phyloP scores from a whole-genome alignment of 306 rosid species.

The Quercus variabilis region DNA sequence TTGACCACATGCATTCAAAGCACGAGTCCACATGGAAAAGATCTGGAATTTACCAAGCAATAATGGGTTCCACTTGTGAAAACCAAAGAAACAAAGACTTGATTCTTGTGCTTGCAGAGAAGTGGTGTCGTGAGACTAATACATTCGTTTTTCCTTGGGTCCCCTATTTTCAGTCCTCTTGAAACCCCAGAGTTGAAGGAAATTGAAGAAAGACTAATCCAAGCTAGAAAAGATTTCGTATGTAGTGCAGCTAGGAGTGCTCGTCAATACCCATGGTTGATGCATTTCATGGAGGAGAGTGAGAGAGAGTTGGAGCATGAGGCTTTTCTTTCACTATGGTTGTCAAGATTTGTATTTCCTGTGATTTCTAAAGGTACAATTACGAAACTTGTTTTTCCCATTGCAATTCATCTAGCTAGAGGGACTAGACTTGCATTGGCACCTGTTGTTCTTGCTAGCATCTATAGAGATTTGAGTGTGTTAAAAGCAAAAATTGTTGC shows the following conservation, averaged over 20 bases:
- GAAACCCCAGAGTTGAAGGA: conserved; percentile 3
- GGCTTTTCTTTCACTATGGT: conserved; percentile 45
- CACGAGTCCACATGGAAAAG: conserved; percentile 23
- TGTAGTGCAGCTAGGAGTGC: conserved; percentile 23
- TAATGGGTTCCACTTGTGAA: conserved; percentile 37
- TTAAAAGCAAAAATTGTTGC: conserved; percentile 6
- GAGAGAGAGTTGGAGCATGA: conserved; percentile 40
- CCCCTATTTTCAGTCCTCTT: conserved; percentile 13
- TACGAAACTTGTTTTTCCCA: conserved; percentile 21
- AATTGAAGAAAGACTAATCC: neutral
- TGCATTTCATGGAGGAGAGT: conserved; percentile 37
- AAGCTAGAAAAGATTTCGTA: neutral
- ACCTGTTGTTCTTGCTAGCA: conserved; percentile 45
- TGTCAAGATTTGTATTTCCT: conserved; percentile 50
- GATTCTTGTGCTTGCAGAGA: conserved; percentile 28
- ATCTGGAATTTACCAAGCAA: conserved; percentile 48
- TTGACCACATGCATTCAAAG: conserved; percentile 1
- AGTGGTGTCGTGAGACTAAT: conserved; percentile 39
- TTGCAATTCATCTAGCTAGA: conserved; percentile 41
- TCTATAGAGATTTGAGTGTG: conserved; percentile 29
- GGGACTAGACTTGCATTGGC: conserved; percentile 56
- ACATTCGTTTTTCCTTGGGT: conserved; percentile 53
- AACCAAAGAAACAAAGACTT: conserved; percentile 19
- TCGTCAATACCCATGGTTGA: conserved; percentile 27
- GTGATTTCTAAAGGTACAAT: neutral